Base-by-base conservation (phyloP, 306 rosid genomes). In the Cucurbita ficifolia region DNA sequence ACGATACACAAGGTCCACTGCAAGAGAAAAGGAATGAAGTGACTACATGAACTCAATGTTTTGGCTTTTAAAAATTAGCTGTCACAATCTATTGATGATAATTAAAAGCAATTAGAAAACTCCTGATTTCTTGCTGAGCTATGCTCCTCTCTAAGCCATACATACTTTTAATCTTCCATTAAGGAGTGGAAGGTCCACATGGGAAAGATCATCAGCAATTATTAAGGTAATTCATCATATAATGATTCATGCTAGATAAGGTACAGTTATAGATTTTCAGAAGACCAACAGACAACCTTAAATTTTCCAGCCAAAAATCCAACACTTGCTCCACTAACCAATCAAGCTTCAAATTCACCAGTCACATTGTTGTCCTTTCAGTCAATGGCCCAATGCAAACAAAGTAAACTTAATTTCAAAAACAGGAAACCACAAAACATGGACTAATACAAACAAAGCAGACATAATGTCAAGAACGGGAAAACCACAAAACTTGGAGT, bases 1-100 rank as follows among this genome's bases (percentile, higher is more conserved):
- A 92, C n/a, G 98, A 92, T 58, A 55, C 91, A 70, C 98, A 93
- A 1, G 96, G 96, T 1, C 91, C 90, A 76, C 98, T 91, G 69
- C 75, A 76, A 73, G 45, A 16, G 53, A 75, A 72, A 56, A 81
- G 35, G 5, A 5, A 68, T 68, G 6, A 48, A 53, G 36, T 45
- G 8, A 35, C 55, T 13, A 56, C 54, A 63, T 61, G 5, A 51
- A 68, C 46, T 56, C n/a, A 49, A 3, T 46, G 19, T 24, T 46
- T 46, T 14, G 42, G 73, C 42, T 46, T 14, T 46, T 43, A 68
- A 7, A 67, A 11, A 67, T 0, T 40, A 63, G 22, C 33, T 65
- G 51, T 21, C 19, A 65, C 52, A 43, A 45, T 43, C 53, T 43
- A 19, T 12, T 39, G 35, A 43, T 65, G 72, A 65, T 43, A 65